Evolutionary conservation across 495 filamentous ascomycete species (phyloP).

Genomic region (Hypomontagnella submonticulosa): DNA sequence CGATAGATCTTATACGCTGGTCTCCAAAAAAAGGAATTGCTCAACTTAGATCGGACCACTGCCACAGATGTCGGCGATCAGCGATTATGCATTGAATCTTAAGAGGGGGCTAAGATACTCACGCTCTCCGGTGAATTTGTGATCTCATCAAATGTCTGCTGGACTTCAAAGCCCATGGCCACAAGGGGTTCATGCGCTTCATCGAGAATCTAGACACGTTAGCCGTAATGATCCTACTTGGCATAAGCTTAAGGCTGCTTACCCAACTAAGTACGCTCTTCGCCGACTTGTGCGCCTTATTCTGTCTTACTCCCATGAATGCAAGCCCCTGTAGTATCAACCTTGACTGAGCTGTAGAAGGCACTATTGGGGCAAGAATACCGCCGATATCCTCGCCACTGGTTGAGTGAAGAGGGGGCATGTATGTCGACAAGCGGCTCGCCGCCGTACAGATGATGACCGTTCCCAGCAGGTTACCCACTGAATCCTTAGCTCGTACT

Average conservation of each 20-base stretch:
- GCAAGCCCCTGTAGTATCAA: conserved; percentile 82
- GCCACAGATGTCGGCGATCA: conserved; percentile 19
- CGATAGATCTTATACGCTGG: conserved; percentile 6
- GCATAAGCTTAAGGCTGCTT: conserved; percentile 46
- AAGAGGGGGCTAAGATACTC: conserved; percentile 37
- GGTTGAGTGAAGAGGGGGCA: conserved; percentile 71
- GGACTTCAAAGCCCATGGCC: conserved; percentile 79
- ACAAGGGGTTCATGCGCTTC: conserved; percentile 75
- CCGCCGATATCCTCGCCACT: conserved; percentile 70
- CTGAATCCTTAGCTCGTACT: conserved; percentile 78
- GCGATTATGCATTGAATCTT: conserved; percentile 26
- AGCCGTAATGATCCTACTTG: conserved; percentile 32
- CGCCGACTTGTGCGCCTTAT: conserved; percentile 77
- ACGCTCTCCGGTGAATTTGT: conserved; percentile 76
- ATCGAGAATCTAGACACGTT: conserved; percentile 69
- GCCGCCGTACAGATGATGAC: conserved; percentile 81
- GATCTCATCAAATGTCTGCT: conserved; percentile 83
- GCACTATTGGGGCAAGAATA: conserved; percentile 83
- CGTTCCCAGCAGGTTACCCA: conserved; percentile 78
- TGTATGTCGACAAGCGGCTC: conserved; percentile 72
- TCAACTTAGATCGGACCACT: conserved; percentile 56
- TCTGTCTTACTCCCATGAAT: conserved; percentile 82
- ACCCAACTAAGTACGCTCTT: conserved; percentile 82
- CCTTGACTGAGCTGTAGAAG: conserved; percentile 72
- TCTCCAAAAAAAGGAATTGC: conserved; percentile 12